Evolutionary conservation across 768 basidiomycete genomes (phyloP).

Genomic region (Myochromella boudieri): DNA sequence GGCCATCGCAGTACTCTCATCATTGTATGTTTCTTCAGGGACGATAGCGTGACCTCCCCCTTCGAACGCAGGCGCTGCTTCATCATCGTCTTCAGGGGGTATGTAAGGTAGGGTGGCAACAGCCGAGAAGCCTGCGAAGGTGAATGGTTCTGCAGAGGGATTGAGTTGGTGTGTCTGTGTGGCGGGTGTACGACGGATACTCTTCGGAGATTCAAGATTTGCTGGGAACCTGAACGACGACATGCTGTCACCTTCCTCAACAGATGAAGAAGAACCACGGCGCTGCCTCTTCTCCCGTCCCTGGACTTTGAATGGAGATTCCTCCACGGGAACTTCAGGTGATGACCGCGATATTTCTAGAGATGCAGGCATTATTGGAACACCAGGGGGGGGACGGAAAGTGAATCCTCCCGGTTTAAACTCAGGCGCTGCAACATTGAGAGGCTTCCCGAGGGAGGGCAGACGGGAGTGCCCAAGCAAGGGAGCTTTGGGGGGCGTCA

Average conservation of each 20-base stretch:
- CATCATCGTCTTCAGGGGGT: slow-evolving; percentile 16
- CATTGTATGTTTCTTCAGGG: slow-evolving; percentile 28
- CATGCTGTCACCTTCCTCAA: slow-evolving; percentile 65
- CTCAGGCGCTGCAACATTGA: slow-evolving; percentile 77
- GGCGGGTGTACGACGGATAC: slow-evolving; percentile 39
- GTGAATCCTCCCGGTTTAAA: slow-evolving; percentile 80
- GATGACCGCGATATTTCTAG: slow-evolving; percentile 27
- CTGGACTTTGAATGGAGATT: slow-evolving; percentile 51
- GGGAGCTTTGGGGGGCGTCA: slow-evolving; percentile 35
- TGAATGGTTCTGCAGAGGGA: slow-evolving; percentile 58
- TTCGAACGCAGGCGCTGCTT: not conserved
- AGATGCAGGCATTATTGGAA: slow-evolving; percentile 52
- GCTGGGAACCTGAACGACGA: slow-evolving; percentile 76
- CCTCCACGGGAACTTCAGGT: slow-evolving; percentile 32
- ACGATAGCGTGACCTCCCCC: slow-evolving; percentile 13
- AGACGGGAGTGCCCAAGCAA: slow-evolving; percentile 39
- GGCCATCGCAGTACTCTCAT: slow-evolving; percentile 36
- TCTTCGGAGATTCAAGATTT: slow-evolving; percentile 47
- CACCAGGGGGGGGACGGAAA: slow-evolving; percentile 70
- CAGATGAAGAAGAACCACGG: slow-evolving; percentile 43
- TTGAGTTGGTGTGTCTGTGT: slow-evolving; percentile 32
- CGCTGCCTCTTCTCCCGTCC: slow-evolving; percentile 82
- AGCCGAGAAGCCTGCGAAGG: slow-evolving; percentile 63
- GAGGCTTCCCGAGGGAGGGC: slow-evolving; percentile 60
- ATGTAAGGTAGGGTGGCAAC: slow-evolving; percentile 33